Base-by-base conservation (phyloP, 208 protist genomes). In the Trypanosoma scelopori region DNA sequence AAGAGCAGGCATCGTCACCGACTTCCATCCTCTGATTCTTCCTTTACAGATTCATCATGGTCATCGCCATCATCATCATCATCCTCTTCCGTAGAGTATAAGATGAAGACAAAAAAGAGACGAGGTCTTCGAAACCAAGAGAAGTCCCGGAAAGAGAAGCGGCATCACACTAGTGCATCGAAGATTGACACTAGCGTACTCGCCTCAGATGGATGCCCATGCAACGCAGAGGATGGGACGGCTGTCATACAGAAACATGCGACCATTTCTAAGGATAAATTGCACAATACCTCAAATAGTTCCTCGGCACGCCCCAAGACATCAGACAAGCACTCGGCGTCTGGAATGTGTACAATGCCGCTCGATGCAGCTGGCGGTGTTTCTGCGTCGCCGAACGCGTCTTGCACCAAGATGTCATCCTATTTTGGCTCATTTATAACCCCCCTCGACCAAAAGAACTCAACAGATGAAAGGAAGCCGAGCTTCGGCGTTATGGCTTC, bases 1-100 rank as follows among this genome's bases (percentile, higher is more conserved):
- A 57, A 15, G 22, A 55, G 15, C 16, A 64, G 41, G 28, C 1
- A 55, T 18, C 46, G 39, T 30, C 58, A n/a, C 32, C 45, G 41
- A 16, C n/a, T 27, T 27, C 22, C 51, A 18, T 65, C 55, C 43
- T 49, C 55, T 2, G 43, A 51, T 23, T 57, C 48, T 9, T 67
- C 48, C 28, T 47, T 12, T 37, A 3, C 61, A 20, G 41, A 46
- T 25, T 41, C 48, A 39, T 67, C 61, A 48, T 51, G 1, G 27
- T 15, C 22, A 16, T 25, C 58, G 12, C 16, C 58, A 5, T 55
- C 27, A 5, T 67, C 32, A 15, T 41, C 23, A 32, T 50, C 63
- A n/a, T 28, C 13, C 3, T 1, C 22, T 22, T 12, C 22, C n/a
- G 5, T 35, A 25, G 25, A 35, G 49, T 9, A 1, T 6, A 1